Evolutionary conservation across 441 rosid genomes (phyloP).

Genomic region (Dalechampia spathulata): DNA sequence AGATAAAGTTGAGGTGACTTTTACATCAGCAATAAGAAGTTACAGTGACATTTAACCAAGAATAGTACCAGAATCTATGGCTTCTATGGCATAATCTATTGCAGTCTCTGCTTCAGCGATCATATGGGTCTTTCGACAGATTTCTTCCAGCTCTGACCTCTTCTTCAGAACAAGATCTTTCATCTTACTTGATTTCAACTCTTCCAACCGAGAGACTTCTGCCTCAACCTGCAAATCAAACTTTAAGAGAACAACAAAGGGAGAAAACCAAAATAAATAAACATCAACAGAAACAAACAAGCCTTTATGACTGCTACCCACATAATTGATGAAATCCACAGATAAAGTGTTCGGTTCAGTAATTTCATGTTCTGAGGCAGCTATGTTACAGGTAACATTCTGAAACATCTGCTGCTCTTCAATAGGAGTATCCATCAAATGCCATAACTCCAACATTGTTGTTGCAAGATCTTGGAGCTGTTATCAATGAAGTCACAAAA

Average conservation of each 20-base stretch:
- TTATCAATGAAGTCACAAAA: slow-evolving; percentile 10
- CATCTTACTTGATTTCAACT: slow-evolving; percentile 91
- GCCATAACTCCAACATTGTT: slow-evolving; percentile 89
- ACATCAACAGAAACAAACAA: neutral
- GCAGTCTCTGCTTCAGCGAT: slow-evolving; percentile 58
- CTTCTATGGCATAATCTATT: slow-evolving; percentile 59
- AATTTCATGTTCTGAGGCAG: slow-evolving; percentile 92
- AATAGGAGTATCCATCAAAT: slow-evolving; percentile 94
- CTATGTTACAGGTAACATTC: slow-evolving; percentile 83
- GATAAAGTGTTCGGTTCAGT: slow-evolving; percentile 83
- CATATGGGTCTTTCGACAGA: slow-evolving; percentile 87
- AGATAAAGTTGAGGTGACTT: slow-evolving; percentile 1
- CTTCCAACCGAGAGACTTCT: slow-evolving; percentile 85
- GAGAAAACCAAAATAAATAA: neutral
- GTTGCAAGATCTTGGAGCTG: slow-evolving; percentile 98
- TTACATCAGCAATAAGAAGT: neutral
- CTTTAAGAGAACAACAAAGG: no score
- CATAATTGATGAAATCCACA: slow-evolving; percentile 62
- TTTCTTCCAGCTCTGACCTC: slow-evolving; percentile 79
- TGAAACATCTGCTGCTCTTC: slow-evolving; percentile 93
- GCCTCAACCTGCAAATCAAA: slow-evolving; percentile 60
- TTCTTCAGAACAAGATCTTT: slow-evolving; percentile 95
- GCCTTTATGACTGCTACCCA: slow-evolving; percentile 32
- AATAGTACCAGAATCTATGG: slow-evolving; percentile 67
- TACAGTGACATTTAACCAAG: neutral